Percentiles rank a stretch among this genome's conserved stretches.
These are phyloP conservation scores for Lyophyllum atratum DNA, from an alignment of 768 basidiomycete species.

Conservation along the genomic window DNA sequence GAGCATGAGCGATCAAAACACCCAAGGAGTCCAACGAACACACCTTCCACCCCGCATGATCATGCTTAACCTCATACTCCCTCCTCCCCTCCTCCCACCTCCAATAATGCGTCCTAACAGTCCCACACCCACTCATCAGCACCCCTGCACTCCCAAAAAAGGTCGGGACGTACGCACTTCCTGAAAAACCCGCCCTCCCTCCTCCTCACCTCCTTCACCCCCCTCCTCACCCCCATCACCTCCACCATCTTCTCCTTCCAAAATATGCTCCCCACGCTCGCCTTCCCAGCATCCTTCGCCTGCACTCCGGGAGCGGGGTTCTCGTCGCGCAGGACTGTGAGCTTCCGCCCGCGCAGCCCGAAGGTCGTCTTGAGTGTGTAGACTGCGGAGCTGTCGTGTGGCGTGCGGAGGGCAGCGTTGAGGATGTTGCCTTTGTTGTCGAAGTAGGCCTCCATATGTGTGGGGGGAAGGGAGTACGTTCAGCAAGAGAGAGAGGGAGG, in stretches of 20 bases:
- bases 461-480: too few relatives aligned
- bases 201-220: slow-evolving; percentile 40
- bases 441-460: slow-evolving; percentile 50
- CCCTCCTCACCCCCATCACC: slow-evolving; percentile 41
- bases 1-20: slow-evolving; percentile 5
- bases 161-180: slow-evolving; percentile 25
- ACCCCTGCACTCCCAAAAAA: not conserved
- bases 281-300: slow-evolving; percentile 17
- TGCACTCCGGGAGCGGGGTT: slow-evolving; percentile 48
- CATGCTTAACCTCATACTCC: slow-evolving; percentile 45
- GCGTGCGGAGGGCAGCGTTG: slow-evolving; percentile 41
- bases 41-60: slow-evolving; percentile 48
- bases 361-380: slow-evolving; percentile 47
- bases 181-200: slow-evolving; percentile 39
- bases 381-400: slow-evolving; percentile 45
- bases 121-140: not conserved
- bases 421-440: slow-evolving; percentile 53
- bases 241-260: slow-evolving; percentile 54
- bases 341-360: slow-evolving; percentile 41
- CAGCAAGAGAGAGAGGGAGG: too few relatives aligned
- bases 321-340: slow-evolving; percentile 47
- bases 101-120: slow-evolving; percentile 41
- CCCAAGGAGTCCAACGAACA: not conserved
- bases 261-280: slow-evolving; percentile 46
- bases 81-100: slow-evolving; percentile 43